Percentiles rank a stretch among this genome's conserved stretches.
These are phyloP conservation scores for Yamadazyma conglobata DNA, from an alignment of 1,139 yeast species.

Conservation along the genomic window DNA sequence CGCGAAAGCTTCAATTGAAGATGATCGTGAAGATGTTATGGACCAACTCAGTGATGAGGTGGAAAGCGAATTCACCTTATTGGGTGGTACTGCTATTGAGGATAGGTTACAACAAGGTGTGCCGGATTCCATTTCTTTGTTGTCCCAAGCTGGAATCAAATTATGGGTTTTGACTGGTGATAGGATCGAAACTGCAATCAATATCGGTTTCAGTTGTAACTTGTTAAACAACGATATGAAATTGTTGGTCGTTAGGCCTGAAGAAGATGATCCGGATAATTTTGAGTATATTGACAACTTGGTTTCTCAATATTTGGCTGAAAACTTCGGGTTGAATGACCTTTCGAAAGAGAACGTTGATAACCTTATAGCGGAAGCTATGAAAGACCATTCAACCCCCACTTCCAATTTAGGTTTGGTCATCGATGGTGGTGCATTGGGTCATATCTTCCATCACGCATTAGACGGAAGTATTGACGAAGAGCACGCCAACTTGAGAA, in stretches of 20 bases:
- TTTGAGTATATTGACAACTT: constrained; percentile 29
- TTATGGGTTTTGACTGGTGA: constrained; percentile 98
- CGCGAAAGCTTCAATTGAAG: constrained; percentile 70
- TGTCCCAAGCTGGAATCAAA: constrained; percentile 89
- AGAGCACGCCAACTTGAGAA: constrained; percentile 18
- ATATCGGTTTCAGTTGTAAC: constrained; percentile 95
- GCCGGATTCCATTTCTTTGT: constrained; percentile 83
- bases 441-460: constrained; percentile 33
- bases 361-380: constrained; percentile 38
- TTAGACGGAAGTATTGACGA: constrained; percentile 16
- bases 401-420: constrained; percentile 45
- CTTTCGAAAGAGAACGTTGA: constrained; percentile 22
- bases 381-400: constrained; percentile 51
- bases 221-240: constrained; percentile 85
- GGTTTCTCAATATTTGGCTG: constrained; percentile 36
- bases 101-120: constrained; percentile 95
- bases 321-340: constrained; percentile 35
- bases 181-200: constrained; percentile 95
- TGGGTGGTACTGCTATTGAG: constrained; percentile 98
- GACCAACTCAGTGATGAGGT: constrained; percentile 78
- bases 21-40: constrained; percentile 72
- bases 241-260: constrained; percentile 62
- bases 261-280: constrained; percentile 24
- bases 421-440: constrained; percentile 55
- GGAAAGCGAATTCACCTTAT: constrained; percentile 64